Evolutionary conservation across 345 rosid genomes (phyloP), one percentile per base, ranked within the genome.

Genomic region (Hibiscus trionum): DNA sequence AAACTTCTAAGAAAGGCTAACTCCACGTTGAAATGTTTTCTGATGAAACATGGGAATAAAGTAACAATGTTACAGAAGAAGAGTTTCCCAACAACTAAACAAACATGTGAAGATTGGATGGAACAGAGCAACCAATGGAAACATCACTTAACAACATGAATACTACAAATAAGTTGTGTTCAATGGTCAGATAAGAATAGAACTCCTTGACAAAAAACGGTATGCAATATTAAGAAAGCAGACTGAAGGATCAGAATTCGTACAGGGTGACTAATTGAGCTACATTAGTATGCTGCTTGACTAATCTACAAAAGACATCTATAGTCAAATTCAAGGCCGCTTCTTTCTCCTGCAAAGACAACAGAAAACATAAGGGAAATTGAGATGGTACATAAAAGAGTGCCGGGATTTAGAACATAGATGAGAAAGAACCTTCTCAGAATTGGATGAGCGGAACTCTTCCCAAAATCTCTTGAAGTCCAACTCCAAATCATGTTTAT

Each of bases 391-490:
- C 4, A 66, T 11, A 80, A 61, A 33, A 72, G 35, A 49, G 67
- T 33, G 37, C 46, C 14, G 53, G 11, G 50, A 64, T 66, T 31
- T 53, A 65, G 19, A 66, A 66, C 16, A 70, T 26, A 71, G 46
- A 72, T 1, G 6, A 17, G 61, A 46, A 63, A 11, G 64, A 73
- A 93, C 99, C 96, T 88, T 93, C 81, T 96, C 99, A 7, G 90
- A 93, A 83, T 90, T 87, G 79, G 98, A 96, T 79, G 99, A 90
- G 75, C 98, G 98, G 80, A 96, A 96, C 83, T 93, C 97, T 81
- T 96, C 98, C 99, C 99, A 93, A 65, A 85, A 87, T 83, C 98
- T 96, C 81, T 93, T 96, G 81, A 96, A 93, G 86, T 96, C 98
- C 96, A 90, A 79, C 78, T 96, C 98, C 94, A 93, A 74, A 78